These are phyloP conservation scores for Kwoniella mangroviensis DNA, from an alignment of 768 basidiomycete species.

Conservation along the genomic window DNA sequence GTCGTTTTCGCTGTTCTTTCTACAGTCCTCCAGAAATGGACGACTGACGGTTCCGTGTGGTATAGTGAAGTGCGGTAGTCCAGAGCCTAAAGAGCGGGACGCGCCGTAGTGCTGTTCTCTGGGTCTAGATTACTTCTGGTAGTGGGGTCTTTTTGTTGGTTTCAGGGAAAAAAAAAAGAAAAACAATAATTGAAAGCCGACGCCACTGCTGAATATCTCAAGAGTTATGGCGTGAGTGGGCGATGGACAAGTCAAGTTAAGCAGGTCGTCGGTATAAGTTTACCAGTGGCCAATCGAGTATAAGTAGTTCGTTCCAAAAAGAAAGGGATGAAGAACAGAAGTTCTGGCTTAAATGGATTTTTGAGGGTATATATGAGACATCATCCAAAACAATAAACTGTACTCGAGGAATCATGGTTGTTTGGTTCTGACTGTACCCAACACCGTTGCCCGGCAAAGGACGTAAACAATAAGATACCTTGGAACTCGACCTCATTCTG, in stretches of 20 bases:
- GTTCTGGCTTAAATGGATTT: neutral
- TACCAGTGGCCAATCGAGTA: too few species aligned
- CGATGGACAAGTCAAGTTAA: neutral
- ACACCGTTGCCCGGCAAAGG: too few species aligned
- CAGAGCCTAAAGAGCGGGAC: constrained; percentile 1
- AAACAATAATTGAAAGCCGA: neutral
- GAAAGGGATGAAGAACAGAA: neutral
- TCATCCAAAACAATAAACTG: neutral
- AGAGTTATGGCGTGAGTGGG: neutral
- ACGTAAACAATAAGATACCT: neutral
- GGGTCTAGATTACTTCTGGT: neutral
- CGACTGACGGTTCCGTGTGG: too few species aligned
- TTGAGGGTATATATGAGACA: neutral
- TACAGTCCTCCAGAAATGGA: too few species aligned
- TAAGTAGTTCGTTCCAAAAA: neutral
- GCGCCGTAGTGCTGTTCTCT: neutral
- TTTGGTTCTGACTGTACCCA: too few species aligned
- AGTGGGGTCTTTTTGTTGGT: neutral
- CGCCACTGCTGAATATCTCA: neutral
- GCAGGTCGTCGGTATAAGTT: too few species aligned
- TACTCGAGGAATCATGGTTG: too few species aligned
- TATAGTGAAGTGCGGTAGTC: too few species aligned
- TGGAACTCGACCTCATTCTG: neutral
- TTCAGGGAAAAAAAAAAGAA: constrained; percentile 3
- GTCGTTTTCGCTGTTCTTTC: too few species aligned